phyloP scores from a whole-genome alignment of 257 asterid species.

The Solanum chiquidenum region DNA sequence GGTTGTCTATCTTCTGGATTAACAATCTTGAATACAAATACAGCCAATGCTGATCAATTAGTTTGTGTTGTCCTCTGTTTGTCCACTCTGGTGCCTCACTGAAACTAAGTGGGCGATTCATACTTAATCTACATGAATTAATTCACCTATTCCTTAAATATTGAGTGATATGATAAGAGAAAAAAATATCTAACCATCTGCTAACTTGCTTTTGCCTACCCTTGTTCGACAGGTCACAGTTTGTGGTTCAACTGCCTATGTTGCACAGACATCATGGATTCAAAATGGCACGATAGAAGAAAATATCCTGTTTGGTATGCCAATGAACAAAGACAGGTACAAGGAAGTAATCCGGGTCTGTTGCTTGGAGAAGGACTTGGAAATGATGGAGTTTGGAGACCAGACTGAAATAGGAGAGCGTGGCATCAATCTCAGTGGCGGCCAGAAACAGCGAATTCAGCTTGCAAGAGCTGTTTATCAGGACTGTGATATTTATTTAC shows the following conservation, averaged over 20 bases:
- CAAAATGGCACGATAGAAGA: conserved; percentile 94
- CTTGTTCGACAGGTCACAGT: conserved; percentile 44
- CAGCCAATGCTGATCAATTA: background rate
- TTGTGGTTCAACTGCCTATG: conserved; percentile 90
- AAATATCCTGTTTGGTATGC: conserved; percentile 58
- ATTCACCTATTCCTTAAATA: background rate
- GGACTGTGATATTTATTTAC: conserved; percentile 79
- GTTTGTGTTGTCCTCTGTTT: background rate
- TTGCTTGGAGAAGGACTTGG: conserved; percentile 90
- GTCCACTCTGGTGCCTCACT: background rate
- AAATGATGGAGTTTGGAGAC: conserved; percentile 93
- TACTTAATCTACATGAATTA: background rate
- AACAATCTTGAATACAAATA: background rate
- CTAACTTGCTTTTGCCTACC: background rate
- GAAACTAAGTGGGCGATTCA: background rate
- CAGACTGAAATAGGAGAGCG: conserved; percentile 99
- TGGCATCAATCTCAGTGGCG: conserved; percentile 95
- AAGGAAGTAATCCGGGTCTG: conserved; percentile 66
- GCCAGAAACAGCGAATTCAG: conserved; percentile 93
- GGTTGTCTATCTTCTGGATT: background rate
- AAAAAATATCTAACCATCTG: background rate
- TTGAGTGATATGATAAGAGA: background rate
- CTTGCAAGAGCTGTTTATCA: conserved; percentile 97
- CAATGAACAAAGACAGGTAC: conserved; percentile 54
- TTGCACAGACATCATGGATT: conserved; percentile 94